Evolutionary conservation across 2,329 filamentous ascomycete species (phyloP).

Genomic region (Fusarium sp.): DNA sequence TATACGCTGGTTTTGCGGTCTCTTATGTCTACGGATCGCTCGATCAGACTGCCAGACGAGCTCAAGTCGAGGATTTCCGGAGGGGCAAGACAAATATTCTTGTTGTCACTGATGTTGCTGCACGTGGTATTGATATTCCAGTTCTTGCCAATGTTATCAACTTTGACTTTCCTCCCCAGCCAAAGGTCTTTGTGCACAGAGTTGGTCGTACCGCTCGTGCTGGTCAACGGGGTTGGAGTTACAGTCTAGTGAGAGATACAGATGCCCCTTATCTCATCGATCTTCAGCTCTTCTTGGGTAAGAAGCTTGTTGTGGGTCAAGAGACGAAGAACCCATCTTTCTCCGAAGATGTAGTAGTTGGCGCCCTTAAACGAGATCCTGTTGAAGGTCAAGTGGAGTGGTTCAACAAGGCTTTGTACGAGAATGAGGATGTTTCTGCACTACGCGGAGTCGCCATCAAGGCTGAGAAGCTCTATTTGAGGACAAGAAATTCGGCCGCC

Average conservation of each 20-base stretch:
- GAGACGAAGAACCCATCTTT: slow-evolving; percentile 73
- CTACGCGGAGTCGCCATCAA: slow-evolving; percentile 82
- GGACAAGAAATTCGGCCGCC: slow-evolving; percentile 89
- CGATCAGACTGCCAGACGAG: slow-evolving; percentile 91
- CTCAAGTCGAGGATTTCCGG: slow-evolving; percentile 91
- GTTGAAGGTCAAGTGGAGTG: slow-evolving; percentile 84
- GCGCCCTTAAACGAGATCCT: slow-evolving; percentile 76
- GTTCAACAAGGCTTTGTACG: slow-evolving; percentile 80
- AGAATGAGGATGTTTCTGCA: slow-evolving; percentile 77
- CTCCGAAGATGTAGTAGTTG: slow-evolving; percentile 85
- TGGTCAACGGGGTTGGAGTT: slow-evolving; percentile 92
- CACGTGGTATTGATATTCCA: slow-evolving; percentile 97
- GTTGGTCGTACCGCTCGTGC: slow-evolving; percentile 96
- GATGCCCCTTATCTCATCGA: slow-evolving; percentile 94
- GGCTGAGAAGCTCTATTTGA: slow-evolving; percentile 92
- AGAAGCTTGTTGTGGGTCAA: slow-evolving; percentile 80
- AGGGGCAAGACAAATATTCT: slow-evolving; percentile 86
- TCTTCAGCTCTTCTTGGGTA: slow-evolving; percentile 92
- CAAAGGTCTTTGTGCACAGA: slow-evolving; percentile 96
- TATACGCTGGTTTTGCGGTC: slow-evolving; percentile 83
- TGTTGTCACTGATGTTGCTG: slow-evolving; percentile 96
- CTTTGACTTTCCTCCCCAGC: slow-evolving; percentile 96
- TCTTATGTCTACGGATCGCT: slow-evolving; percentile 96
- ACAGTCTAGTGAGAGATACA: slow-evolving; percentile 87
- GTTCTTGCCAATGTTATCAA: slow-evolving; percentile 97